phyloP scores from a whole-genome alignment of 2,329 filamentous ascomycete species.

The Colletotrichum filicis region DNA sequence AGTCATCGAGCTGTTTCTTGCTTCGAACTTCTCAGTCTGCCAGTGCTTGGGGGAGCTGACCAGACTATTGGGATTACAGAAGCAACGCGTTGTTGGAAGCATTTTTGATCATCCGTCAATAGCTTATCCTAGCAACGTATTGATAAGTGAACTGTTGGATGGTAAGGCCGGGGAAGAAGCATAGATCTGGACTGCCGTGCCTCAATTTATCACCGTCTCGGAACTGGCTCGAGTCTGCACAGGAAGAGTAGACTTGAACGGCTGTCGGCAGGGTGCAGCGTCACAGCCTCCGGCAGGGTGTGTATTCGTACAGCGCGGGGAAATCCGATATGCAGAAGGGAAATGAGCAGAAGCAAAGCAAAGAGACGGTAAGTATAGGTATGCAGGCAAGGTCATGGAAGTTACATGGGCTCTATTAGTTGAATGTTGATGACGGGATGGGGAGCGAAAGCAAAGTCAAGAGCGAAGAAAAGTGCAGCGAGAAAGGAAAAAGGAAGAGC shows the following conservation, averaged over 20 bases:
- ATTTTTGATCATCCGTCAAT: neutral
- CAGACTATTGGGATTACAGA: neutral
- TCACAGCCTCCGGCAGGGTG: neutral
- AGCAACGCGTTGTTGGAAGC: neutral
- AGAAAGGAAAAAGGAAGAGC: neutral
- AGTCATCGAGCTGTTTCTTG: neutral
- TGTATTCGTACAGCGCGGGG: conserved; percentile 1
- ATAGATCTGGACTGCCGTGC: neutral
- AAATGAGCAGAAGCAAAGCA: conserved; percentile 9
- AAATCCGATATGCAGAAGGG: neutral
- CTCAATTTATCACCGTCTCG: neutral
- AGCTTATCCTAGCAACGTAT: neutral
- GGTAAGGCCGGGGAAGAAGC: neutral
- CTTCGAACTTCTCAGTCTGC: neutral
- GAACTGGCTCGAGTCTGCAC: neutral
- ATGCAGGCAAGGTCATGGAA: conserved; percentile 6
- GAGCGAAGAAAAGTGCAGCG: neutral
- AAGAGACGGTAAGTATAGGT: neutral
- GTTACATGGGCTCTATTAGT: neutral
- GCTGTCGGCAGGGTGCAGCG: neutral
- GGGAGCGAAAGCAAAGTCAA: neutral
- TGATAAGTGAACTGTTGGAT: neutral
- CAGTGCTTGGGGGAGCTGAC: neutral
- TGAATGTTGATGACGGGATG: neutral
- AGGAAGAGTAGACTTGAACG: neutral